Evolutionary conservation across 2,329 filamentous ascomycete genomes (phyloP).

Genomic region (Cladosporium halotolerans): DNA sequence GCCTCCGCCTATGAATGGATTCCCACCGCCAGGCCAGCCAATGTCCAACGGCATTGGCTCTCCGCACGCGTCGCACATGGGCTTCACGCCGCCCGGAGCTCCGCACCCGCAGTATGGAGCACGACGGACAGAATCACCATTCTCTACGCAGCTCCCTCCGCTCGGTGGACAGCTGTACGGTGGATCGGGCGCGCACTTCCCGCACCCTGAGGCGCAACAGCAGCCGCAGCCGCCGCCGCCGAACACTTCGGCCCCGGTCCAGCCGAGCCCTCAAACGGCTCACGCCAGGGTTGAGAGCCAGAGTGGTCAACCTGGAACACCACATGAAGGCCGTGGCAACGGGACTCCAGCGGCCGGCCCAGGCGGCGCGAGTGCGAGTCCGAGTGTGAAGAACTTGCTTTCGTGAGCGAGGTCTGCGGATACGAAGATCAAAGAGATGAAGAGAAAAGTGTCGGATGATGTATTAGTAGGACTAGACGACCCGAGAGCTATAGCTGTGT

Average conservation of each 20-base stretch:
- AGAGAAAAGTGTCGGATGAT: too few relatives aligned
- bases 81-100: constrained; percentile 24
- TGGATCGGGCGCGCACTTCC: constrained; percentile 5
- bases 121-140: constrained; percentile 20
- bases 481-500: too few relatives aligned
- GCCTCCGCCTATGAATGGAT: constrained; percentile 14
- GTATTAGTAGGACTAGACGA: too few relatives aligned
- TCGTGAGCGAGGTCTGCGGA: constrained; percentile 17
- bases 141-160: constrained; percentile 18
- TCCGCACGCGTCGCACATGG: constrained; percentile 21
- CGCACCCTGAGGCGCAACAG: constrained; percentile 9
- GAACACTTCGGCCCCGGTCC: constrained; percentile 1
- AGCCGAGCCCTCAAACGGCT: constrained; percentile 13
- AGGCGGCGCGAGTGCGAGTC: constrained; percentile 40
- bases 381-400: constrained; percentile 43
- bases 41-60: constrained; percentile 32
- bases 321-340: constrained; percentile 20
- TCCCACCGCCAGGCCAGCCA: constrained; percentile 21
- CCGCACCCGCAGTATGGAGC: constrained; percentile 25
- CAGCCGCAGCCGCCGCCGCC: neutral
- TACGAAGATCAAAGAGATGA: too few relatives aligned
- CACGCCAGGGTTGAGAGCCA: constrained; percentile 14
- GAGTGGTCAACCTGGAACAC: constrained; percentile 20
- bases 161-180: constrained; percentile 29
- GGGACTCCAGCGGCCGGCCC: constrained; percentile 9